Evolutionary conservation across 2,329 filamentous ascomycete genomes (phyloP), one percentile per base, ranked within the genome.

Genomic region (Shiraia sp.): DNA sequence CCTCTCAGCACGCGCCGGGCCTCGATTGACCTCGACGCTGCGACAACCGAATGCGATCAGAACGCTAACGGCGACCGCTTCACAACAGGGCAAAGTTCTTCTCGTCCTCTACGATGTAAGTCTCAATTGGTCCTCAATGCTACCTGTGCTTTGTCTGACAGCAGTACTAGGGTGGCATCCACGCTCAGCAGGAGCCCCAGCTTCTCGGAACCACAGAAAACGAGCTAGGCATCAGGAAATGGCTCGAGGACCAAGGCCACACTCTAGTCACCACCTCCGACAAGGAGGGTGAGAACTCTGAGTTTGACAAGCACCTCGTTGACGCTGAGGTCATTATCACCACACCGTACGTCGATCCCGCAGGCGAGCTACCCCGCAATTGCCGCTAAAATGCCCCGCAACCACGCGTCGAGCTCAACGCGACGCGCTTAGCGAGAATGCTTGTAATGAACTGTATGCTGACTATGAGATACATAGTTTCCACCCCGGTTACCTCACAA

Each of bases 311-410:
- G 78, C 90, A 99, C 77, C 83, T 99, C 40, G 90, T 93, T 49
- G 93, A 97, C 69, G 90, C 93, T 50, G 93, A 99, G 75, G 80
- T 99, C 74, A 97, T 99, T 81, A 97, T 99, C 76, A 99, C 93
- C 60, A 99, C 93, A 44, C 93, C 93, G 88, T 96, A 73, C 65
- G 79, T 61, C 23, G 46, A 22, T 22, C 17, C 30, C 32, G 8
- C 28, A 28, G 36, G 36, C 19, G 31, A 59, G 50, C 57, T 65
- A 51, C 59, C 57, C 57, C 61, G 58, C 61, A 61, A 48, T 33
- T 36, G 37, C 31, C 47, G 41, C 47, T 49, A 53, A 39, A 48
- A 36, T 37, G 59, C 63, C 65, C 62, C 65, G 54, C 63, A 55
- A 50, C 39, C 52, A 49, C 35, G 44, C 47, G 43, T 49, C 30